Base-by-base conservation (phyloP, 148 eudicot genomes). In the Talinum fruticosum region DNA sequence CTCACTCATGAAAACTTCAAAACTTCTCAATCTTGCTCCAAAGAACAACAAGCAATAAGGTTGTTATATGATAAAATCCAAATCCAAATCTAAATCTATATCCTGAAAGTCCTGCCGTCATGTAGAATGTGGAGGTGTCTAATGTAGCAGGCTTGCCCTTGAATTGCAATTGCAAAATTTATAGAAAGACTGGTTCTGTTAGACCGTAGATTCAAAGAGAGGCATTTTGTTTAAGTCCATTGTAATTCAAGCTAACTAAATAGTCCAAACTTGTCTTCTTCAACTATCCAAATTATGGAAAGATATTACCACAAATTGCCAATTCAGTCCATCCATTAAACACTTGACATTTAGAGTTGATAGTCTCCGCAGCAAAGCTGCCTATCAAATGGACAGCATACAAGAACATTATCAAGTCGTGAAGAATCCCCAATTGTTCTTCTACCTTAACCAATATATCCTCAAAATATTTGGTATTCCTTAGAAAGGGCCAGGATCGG, bases 261-360 rank as follows among this genome's bases (percentile, higher is more conserved):
- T n/a, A n/a, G n/a, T n/a, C n/a, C n/a, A n/a, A n/a, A n/a, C n/a
- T n/a, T n/a, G n/a, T n/a, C n/a, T n/a, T n/a, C n/a, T n/a, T n/a
- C n/a, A n/a, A n/a, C n/a, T n/a, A n/a, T n/a, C n/a, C n/a, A n/a
- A n/a, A n/a, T n/a, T n/a, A n/a, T n/a, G n/a, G n/a, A n/a, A n/a
- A n/a, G n/a, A n/a, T n/a, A n/a, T n/a, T 24, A 2, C 73, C 69
- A 10, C 6, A 28, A 15, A 83, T 33, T 8, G 81, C 84, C 36
- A 67, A 64, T 30, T 76, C 53, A 10, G 76, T 81, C 88, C 84
- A 83, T 45, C 88, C 88, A 78, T 67, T 83, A 74, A 78, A 86
- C 30, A 86, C 36, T 7, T 28, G 73, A 29, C 45, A 59, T 33
- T 81, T 86, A n/a, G 47, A 68, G 37, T 76, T 76, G 0, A 81